Percentiles rank a stretch among this genome's conserved stretches.
phyloP scores from a whole-genome alignment of 148 eudicot species.

The Polygonum aviculare region DNA sequence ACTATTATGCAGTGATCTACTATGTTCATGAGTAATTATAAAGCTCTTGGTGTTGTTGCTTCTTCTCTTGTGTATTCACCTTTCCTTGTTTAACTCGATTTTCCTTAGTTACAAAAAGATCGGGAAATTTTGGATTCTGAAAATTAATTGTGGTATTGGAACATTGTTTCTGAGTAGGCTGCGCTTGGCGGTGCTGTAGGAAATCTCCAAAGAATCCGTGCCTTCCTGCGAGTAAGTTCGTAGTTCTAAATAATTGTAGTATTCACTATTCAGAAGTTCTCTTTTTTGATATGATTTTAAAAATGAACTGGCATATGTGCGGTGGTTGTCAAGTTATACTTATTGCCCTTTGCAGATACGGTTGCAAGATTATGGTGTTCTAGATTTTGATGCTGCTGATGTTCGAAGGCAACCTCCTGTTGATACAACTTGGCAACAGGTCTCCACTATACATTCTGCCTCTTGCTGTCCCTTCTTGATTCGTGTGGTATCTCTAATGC shows the following conservation, averaged over 20 bases:
- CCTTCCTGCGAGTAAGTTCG: conserved; percentile 88
- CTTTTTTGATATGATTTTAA: neutral
- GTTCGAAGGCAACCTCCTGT: conserved; percentile 93
- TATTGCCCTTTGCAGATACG: conserved; percentile 52
- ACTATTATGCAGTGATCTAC: too few relatives aligned
- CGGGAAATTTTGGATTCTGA: neutral
- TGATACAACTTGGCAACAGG: conserved; percentile 99
- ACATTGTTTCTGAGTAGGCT: conserved; percentile 44
- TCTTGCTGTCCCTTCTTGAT: neutral
- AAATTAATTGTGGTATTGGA: neutral
- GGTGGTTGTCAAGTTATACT: neutral
- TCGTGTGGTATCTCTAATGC: neutral
- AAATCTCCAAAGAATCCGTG: conserved; percentile 70
- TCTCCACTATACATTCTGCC: conserved; percentile 12
- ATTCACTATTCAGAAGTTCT: neutral
- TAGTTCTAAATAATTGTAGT: conserved; percentile 11
- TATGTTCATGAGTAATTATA: too few relatives aligned
- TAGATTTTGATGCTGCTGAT: conserved; percentile 88
- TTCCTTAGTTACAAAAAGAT: neutral
- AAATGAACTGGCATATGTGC: neutral
- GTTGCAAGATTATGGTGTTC: conserved; percentile 80
- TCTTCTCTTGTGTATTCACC: neutral
- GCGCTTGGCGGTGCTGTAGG: conserved; percentile 95
- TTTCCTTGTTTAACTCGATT: neutral
- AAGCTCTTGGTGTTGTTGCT: neutral